Percentiles rank a stretch among this genome's conserved stretches.
phyloP scores from a whole-genome alignment of 768 basidiomycete genomes.

The Cubamyces lactineus region DNA sequence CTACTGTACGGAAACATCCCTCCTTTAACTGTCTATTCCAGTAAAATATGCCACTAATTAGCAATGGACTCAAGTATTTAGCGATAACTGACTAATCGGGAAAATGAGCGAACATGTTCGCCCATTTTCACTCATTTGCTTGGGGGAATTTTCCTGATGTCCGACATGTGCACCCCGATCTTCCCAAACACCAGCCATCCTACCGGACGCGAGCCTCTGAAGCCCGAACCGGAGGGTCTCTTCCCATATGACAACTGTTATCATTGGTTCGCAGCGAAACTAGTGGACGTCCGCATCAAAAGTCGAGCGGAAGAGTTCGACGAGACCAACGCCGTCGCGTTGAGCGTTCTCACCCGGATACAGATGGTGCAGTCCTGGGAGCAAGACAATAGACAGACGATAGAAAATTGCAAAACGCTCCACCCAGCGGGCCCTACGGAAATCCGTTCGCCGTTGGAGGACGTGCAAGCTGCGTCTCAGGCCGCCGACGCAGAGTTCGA shows the following conservation, averaged over 20 bases:
- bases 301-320: background rate
- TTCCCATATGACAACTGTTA: background rate
- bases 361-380: background rate
- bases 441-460: too few species aligned
- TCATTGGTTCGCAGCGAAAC: background rate
- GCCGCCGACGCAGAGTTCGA: background rate
- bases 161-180: conserved; percentile 6
- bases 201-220: background rate
- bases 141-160: too few species aligned
- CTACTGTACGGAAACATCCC: too few species aligned
- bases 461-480: too few species aligned
- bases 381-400: background rate
- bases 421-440: too few species aligned
- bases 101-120: too few species aligned
- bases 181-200: conserved; percentile 2
- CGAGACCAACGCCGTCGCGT: background rate
- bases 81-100: too few species aligned
- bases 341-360: background rate
- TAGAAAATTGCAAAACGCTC: too few species aligned
- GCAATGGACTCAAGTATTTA: too few species aligned
- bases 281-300: background rate
- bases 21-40: too few species aligned
- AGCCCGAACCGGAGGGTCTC: background rate
- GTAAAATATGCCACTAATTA: too few species aligned
- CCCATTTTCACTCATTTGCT: too few species aligned